Percentiles rank a stretch among this genome's conserved stretches.
phyloP scores from a whole-genome alignment of 257 asterid genomes.

The Salvia splendens region DNA sequence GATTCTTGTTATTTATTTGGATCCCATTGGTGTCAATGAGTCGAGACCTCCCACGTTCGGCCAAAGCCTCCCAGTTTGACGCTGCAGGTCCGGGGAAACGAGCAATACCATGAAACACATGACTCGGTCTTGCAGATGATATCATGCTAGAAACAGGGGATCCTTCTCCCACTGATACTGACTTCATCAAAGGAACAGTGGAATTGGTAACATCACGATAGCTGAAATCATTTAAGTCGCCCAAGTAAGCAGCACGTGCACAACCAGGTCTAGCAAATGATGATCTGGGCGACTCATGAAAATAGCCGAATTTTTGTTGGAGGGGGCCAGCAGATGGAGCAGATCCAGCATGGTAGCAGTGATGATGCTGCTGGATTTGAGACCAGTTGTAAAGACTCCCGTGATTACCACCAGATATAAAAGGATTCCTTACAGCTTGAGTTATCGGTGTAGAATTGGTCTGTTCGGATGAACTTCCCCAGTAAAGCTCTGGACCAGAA shows the following conservation, averaged over 20 bases:
- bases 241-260: conserved; percentile 34
- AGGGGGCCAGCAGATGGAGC: conserved; percentile 65
- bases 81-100: conserved; percentile 30
- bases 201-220: conserved; percentile 30
- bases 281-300: conserved; percentile 45
- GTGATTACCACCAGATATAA: conserved; percentile 35
- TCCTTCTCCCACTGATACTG: conserved; percentile 35
- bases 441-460: conserved; percentile 36
- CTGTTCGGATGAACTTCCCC: conserved; percentile 62
- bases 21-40: conserved; percentile 43
- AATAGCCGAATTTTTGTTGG: conserved; percentile 43
- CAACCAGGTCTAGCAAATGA: conserved; percentile 33
- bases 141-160: conserved; percentile 50
- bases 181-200: conserved; percentile 37
- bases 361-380: conserved; percentile 28
- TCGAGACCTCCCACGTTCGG: conserved; percentile 44
- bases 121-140: conserved; percentile 45
- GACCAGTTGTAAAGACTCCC: conserved; percentile 39
- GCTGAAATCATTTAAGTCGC: conserved; percentile 37
- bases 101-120: conserved; percentile 39
- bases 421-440: conserved; percentile 32
- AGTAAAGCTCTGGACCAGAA: conserved; percentile 55
- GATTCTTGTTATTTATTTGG: conserved; percentile 52
- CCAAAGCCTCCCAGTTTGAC: conserved; percentile 12
- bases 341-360: conserved; percentile 49